Evolutionary conservation across 768 basidiomycete species (phyloP).

Genomic region (Lentinula raphanica): DNA sequence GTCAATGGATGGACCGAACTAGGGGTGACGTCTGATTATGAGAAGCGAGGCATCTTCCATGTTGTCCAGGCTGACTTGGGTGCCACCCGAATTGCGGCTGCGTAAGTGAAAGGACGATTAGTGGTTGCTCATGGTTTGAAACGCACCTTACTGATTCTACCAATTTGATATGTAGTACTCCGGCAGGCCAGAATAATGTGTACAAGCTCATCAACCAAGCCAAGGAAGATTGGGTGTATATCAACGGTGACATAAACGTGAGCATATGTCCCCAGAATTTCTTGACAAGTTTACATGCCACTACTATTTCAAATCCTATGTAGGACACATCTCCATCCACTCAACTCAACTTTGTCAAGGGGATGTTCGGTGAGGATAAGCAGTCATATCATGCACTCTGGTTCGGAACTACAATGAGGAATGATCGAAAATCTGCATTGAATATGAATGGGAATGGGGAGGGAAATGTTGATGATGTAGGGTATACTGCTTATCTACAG

Average conservation of each 20-base stretch:
- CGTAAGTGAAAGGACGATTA: background rate
- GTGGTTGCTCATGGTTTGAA: too few species aligned
- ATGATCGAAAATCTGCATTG: background rate
- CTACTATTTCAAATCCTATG: background rate
- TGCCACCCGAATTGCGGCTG: background rate
- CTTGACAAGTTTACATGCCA: too few species aligned
- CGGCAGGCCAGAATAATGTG: background rate
- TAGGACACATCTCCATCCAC: background rate
- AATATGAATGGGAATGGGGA: background rate
- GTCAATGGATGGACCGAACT: background rate
- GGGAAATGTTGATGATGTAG: background rate
- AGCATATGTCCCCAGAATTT: background rate
- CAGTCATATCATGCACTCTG: background rate
- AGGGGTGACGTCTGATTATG: background rate
- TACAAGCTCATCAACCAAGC: background rate
- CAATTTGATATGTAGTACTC: background rate
- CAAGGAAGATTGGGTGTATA: background rate
- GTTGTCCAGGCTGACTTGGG: background rate
- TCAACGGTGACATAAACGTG: background rate
- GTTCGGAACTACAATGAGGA: background rate
- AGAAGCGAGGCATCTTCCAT: background rate
- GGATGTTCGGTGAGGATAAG: background rate
- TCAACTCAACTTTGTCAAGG: background rate
- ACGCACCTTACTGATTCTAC: background rate
- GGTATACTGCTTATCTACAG: background rate